A percentile compares a stretch with the other conserved stretches of the same genome.
Evolutionary conservation across 495 filamentous ascomycete genomes (phyloP).

Genomic region (Bryoglossum gracile): DNA sequence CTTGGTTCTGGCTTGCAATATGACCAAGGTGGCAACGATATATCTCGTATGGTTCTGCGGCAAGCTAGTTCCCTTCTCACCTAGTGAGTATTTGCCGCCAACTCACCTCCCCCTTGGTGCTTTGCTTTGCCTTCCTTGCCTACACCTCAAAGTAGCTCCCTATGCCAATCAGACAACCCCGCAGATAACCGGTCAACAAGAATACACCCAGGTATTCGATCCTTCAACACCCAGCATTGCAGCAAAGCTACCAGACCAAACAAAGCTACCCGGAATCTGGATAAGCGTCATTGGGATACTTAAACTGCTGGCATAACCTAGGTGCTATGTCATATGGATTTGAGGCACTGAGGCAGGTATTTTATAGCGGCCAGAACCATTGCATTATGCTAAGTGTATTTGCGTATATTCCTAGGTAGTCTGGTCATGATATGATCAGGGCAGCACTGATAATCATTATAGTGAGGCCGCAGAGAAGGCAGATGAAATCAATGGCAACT

Average conservation of each 20-base stretch:
- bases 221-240: constrained; percentile 70
- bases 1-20: neutral
- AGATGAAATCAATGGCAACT: constrained; percentile 58
- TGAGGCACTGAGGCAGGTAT: constrained; percentile 94
- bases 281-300: constrained; percentile 99
- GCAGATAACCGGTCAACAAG: constrained; percentile 75
- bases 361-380: constrained; percentile 75
- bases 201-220: constrained; percentile 95
- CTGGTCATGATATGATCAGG: constrained; percentile 49
- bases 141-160: constrained; percentile 66
- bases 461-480: constrained; percentile 60
- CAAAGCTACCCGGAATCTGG: constrained; percentile 83
- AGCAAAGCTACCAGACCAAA: constrained; percentile 82
- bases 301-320: constrained; percentile 78
- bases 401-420: constrained; percentile 64
- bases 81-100: neutral
- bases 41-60: no score
- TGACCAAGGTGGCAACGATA: constrained; percentile 19
- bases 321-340: constrained; percentile 78
- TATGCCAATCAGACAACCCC: constrained; percentile 75
- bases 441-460: constrained; percentile 59
- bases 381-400: constrained; percentile 73
- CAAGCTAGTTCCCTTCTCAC: no score
- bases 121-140: constrained; percentile 23
- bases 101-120: constrained; percentile 13